Evolutionary conservation across 176 grass and related monocot species (phyloP), one percentile per base, ranked within the genome.

Genomic region (Guadua angustifolia): DNA sequence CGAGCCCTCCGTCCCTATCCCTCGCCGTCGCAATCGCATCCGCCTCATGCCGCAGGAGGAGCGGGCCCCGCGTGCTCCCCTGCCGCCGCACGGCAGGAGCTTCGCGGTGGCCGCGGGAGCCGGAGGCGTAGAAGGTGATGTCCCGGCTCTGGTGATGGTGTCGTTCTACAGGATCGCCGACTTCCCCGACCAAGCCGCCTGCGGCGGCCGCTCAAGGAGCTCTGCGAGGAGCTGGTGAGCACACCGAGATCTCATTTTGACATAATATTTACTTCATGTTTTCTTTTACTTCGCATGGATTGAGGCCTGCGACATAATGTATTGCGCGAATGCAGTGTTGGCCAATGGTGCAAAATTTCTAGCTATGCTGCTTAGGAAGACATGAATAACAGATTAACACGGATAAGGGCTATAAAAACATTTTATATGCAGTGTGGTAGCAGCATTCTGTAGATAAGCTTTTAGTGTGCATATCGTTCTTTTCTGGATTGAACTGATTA

Each of bases 161-260:
- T 99, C 96, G 43, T 99, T 99, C 70, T 95, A 99, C 75, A 67
- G 87, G 49, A 95, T 99, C 61, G 89, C 96, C 0, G 89, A 95
- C 75, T 89, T 95, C 39, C 85, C 89, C 25, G 96, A 99, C 87
- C 88, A 99, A 60, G 89, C 91, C 24, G 69, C 63, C 72, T 95
- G 69, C 83, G 96, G 25, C 71, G 35, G 51, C 91, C 96, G 35
- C 79, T 99, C 50, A 99, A 95, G 80, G 80, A 90, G 26, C 85
- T 99, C 43, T 99, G 96, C 77, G 89, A 99, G 86, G 85, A 92
- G 74, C 35, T 92, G 89, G 93, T 95, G 81, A 92, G 91, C 71
- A 35, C 65, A 26, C 63, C 67, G n/a, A 65, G 6, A 59, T 57
- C 19, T 4, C 49, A 29, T 60, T 53, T 79, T 32, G 17, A 18